Base-by-base conservation (phyloP, 1,284 basidiomycete species). In the Limonomyces culmigenus region DNA sequence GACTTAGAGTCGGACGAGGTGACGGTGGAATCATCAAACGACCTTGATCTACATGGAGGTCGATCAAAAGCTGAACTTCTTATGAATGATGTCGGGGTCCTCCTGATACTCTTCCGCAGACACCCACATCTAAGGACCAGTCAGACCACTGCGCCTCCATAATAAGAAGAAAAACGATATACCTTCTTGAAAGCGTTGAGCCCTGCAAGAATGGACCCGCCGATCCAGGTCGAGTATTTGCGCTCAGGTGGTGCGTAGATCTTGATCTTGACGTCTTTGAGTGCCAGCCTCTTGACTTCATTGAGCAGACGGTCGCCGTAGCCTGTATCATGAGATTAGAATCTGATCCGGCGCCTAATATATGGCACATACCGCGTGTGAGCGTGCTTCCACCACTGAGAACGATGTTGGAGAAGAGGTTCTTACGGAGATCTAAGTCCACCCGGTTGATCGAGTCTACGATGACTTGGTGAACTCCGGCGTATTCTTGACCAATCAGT, bases 151-250 rank as follows among this genome's bases (percentile, higher is more conserved):
- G 19, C n/a, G n/a, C n/a, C 29, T n/a, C 18, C 29, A 17, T 34
- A 34, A 35, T 27, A 39, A 6, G 17, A 33, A 19, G n/a, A 36
- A 14, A 21, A 39, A n/a, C 18, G 25, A 25, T 48, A 35, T 43
- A 86, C 92, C 79, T 95, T 95, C 62, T 92, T 97, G 65, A 98
- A 98, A 15, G 95, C 96, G 47, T 77, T 92, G 41, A 98, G 59
- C 29, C 93, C 92, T 32, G 93, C 93, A 38, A 97, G 60, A 51
- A 95, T 95, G 39, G 86, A 91, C 3, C 93, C 93, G 36, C 95
- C 95, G 48, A 99, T 98, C 95, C 95, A 99, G 17, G 93, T 98
- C 14, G 91, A 92, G 58, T 98, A 99, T 62, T 98, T 99, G 43
- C 95, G 78, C 58, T 99, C 95, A n/a, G 95, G 95, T 19, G 95